Percentiles rank a stretch among this genome's conserved stretches.
Evolutionary conservation across 2,329 filamentous ascomycete genomes (phyloP).

Genomic region (Arthrobotrys sphaeroides): DNA sequence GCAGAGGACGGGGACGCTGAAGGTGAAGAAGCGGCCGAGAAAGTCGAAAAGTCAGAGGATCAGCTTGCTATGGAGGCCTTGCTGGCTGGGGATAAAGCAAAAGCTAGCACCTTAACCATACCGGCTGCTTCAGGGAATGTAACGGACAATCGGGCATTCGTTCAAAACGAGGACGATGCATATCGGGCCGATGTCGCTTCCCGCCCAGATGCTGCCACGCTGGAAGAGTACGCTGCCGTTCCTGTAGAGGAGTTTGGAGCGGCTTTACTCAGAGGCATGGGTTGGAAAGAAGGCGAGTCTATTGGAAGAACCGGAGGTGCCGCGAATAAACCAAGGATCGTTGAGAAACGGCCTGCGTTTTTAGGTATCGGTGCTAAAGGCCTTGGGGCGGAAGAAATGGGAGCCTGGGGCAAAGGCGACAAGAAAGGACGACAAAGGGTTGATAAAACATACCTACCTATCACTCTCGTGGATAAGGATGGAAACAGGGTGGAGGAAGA

Average conservation of each 20-base stretch:
- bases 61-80: constrained; percentile 74
- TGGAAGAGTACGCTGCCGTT: constrained; percentile 86
- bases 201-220: constrained; percentile 77
- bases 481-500: constrained; percentile 46
- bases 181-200: constrained; percentile 75
- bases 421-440: constrained; percentile 66
- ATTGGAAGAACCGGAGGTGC: constrained; percentile 67
- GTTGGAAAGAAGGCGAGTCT: constrained; percentile 79
- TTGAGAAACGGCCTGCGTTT: constrained; percentile 78
- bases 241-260: constrained; percentile 96
- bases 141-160: constrained; percentile 32
- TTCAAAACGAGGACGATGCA: constrained; percentile 71
- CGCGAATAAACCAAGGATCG: constrained; percentile 69
- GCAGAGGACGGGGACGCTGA: constrained; percentile 39
- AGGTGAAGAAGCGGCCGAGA: constrained; percentile 45
- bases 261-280: constrained; percentile 89
- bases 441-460: constrained; percentile 67
- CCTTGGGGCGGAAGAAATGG: constrained; percentile 77
- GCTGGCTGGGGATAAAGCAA: constrained; percentile 66
- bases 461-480: constrained; percentile 69
- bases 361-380: constrained; percentile 90
- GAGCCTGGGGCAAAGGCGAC: constrained; percentile 79
- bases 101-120: constrained; percentile 68
- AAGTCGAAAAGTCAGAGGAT: constrained; percentile 66
- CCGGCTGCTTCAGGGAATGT: constrained; percentile 58